phyloP scores from a whole-genome alignment of 2,329 filamentous ascomycete species.

The Phialemonium atrogriseum region DNA sequence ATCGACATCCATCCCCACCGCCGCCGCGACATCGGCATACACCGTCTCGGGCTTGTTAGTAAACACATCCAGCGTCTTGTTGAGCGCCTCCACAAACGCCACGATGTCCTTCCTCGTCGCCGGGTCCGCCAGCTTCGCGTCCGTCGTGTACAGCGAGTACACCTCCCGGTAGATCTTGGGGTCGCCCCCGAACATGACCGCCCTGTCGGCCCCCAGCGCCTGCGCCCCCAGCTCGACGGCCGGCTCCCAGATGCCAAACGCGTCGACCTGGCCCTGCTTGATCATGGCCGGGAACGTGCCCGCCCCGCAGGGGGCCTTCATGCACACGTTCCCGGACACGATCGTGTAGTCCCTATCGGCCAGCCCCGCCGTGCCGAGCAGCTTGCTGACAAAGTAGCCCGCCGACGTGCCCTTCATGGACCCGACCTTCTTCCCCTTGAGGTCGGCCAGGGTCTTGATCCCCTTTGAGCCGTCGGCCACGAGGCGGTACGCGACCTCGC shows the following conservation, averaged over 20 bases:
- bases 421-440: conserved; percentile 23
- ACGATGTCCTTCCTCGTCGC: conserved; percentile 20
- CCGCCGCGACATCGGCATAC: conserved; percentile 15
- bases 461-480: conserved; percentile 19
- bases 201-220: conserved; percentile 15
- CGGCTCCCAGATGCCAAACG: conserved; percentile 25
- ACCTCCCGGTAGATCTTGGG: conserved; percentile 22
- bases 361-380: conserved; percentile 19
- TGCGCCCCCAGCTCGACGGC: conserved; percentile 21
- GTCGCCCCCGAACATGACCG: conserved; percentile 21
- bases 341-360: conserved; percentile 17
- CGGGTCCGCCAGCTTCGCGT: conserved; percentile 20
- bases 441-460: conserved; percentile 17
- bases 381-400: conserved; percentile 22
- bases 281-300: conserved; percentile 21
- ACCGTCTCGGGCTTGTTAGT: conserved; percentile 16
- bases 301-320: conserved; percentile 18
- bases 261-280: conserved; percentile 17
- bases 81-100: conserved; percentile 19
- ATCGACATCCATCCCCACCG: conserved; percentile 14
- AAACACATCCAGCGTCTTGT: conserved; percentile 20
- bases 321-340: conserved; percentile 18
- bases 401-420: conserved; percentile 21
- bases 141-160: conserved; percentile 23
- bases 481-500: conserved; percentile 24